These are phyloP conservation scores for Aurantiochytrium sp. DNA, from an alignment of 108 stramenopile species.

Conservation along the genomic window DNA sequence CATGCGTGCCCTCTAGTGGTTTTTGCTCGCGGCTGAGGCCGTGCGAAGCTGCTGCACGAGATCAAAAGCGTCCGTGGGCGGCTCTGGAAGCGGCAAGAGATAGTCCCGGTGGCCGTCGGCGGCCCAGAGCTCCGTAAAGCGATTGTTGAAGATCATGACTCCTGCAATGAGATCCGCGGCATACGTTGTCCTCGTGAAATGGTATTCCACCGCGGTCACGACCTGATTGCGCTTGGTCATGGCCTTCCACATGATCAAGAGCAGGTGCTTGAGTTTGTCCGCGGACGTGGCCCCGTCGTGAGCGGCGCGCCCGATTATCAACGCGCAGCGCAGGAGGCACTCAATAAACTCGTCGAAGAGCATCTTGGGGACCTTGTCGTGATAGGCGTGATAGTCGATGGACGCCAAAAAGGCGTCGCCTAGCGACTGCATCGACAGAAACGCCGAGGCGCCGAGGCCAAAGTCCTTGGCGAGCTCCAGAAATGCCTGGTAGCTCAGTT, in stretches of 20 bases:
- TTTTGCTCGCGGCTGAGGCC: background rate
- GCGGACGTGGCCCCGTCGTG: background rate
- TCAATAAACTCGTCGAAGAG: conserved; percentile 39
- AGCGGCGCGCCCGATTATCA: background rate
- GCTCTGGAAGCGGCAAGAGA: conserved; percentile 20
- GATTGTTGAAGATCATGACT: conserved; percentile 30
- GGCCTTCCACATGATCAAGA: conserved; percentile 44
- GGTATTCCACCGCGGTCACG: background rate
- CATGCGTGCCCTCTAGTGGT: too few relatives aligned
- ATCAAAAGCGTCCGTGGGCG: background rate
- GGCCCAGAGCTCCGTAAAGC: conserved; percentile 36
- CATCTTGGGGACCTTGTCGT: conserved; percentile 19
- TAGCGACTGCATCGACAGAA: conserved; percentile 51
- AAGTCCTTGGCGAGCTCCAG: conserved; percentile 54
- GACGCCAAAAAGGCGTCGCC: conserved; percentile 58
- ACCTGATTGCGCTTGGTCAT: background rate
- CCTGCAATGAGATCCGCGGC: conserved; percentile 37
- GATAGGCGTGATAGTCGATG: conserved; percentile 20
- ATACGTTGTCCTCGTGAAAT: background rate
- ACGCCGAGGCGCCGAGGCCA: conserved; percentile 38
- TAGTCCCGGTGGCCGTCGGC: conserved; percentile 39
- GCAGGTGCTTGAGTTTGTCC: conserved; percentile 31
- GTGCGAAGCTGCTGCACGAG: background rate
- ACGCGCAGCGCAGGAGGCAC: conserved; percentile 18
- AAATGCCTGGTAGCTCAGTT: conserved; percentile 49